Base-by-base conservation (phyloP, 1,284 basidiomycete species). In the Lentinula novae-zelandiae region DNA sequence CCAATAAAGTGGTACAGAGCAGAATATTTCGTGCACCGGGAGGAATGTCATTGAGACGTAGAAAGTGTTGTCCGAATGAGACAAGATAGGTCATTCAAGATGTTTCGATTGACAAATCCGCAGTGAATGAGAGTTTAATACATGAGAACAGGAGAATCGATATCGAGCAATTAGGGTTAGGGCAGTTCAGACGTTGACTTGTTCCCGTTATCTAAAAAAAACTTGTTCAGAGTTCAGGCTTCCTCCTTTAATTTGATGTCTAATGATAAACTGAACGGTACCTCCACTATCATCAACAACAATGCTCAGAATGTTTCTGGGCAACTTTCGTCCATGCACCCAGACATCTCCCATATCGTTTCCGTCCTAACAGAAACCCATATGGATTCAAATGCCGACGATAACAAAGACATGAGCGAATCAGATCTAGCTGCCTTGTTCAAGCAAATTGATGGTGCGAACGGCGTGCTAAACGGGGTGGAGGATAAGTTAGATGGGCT, bases 401-500 rank as follows among this genome's bases (percentile, higher is more conserved):
- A 61, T 12, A 51, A 40, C 10, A 48, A 44, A 52, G 72, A 72
- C n/a, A 68, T 69, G 27, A 76, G 77, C 20, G 74, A 77, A 39
- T 66, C 70, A 10, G 77, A 79, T 62, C 68, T 85, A 48, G 69
- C 69, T n/a, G 78, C 81, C 64, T 68, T 89, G 40, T 71, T 88
- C 44, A 70, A 74, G 52, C 75, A 75, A 46, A 71, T 90, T 31
- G 80, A 85, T 39, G 70, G 69, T 12, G 86, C 85, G 12, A 76
- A 85, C 58, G 78, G 76, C 13, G 69, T 87, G 62, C 85, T 86
- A 5, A 69, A 74, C 27, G 82, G 77, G 3, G 76, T 90, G 51
- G 88, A 89, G 67, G 68, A 69, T 55, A 81, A 78, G 63, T 71
- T 90, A 49, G 85, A 89, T 67, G 75, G 70, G 34, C 73, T 90